Conservation (phyloP, 2,329 filamentous ascomycete species). For the Drechslerella dactyloides region DNA sequence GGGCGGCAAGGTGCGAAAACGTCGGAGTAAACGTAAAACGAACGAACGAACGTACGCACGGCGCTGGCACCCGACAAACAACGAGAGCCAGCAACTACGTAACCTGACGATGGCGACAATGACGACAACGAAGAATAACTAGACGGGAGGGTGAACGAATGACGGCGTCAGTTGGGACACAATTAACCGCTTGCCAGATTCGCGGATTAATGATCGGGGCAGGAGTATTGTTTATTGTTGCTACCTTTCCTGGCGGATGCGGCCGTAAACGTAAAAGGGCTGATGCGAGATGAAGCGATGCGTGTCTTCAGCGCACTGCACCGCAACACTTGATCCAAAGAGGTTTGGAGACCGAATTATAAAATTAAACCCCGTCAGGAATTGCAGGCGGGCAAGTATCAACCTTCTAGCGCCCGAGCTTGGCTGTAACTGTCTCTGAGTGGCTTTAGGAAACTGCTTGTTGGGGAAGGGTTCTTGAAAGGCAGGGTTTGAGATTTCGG, state of each 20-base stretch:
- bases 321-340: constrained; percentile 42
- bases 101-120: constrained; percentile 24
- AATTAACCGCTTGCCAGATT: constrained; percentile 41
- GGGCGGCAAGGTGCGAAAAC: constrained; percentile 26
- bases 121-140: constrained; percentile 17
- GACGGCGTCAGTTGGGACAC: constrained; percentile 29
- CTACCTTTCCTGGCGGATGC: constrained; percentile 48
- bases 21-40: constrained; percentile 24
- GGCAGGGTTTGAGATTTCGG: constrained; percentile 11
- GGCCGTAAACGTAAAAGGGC: constrained; percentile 50
- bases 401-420: constrained; percentile 42
- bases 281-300: constrained; percentile 50
- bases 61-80: constrained; percentile 34
- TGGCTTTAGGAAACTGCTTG: constrained; percentile 36
- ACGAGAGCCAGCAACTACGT: constrained; percentile 47
- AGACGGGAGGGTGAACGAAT: constrained; percentile 21
- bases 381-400: constrained; percentile 27
- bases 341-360: constrained; percentile 43
- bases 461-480: constrained; percentile 28
- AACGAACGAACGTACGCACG: constrained; percentile 4
- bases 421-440: constrained; percentile 45
- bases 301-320: constrained; percentile 45
- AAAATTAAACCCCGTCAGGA: constrained; percentile 30
- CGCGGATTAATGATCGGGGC: constrained; percentile 32
- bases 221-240: constrained; percentile 49